These are phyloP conservation scores for Metschnikowia dekortorum DNA, from an alignment of 805 yeast species.

Conservation along the genomic window DNA sequence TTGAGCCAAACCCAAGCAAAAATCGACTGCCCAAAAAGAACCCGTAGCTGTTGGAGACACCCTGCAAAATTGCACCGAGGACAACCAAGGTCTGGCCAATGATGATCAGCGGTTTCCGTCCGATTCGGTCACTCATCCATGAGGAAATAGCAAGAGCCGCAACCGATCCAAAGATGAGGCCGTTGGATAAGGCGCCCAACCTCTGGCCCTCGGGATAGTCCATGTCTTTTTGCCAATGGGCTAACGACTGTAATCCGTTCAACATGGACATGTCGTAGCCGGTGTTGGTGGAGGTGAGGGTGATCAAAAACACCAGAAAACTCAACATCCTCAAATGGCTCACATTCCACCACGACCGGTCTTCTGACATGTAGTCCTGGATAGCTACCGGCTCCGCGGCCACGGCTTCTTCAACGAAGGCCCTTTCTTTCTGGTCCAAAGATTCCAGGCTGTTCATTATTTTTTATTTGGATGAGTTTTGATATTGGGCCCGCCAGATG, in stretches of 20 bases:
- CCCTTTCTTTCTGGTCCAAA: not conserved
- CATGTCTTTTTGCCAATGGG: slow-evolving; percentile 37
- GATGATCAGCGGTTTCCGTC: slow-evolving; percentile 35
- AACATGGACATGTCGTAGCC: slow-evolving; percentile 33
- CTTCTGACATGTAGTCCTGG: slow-evolving; percentile 13
- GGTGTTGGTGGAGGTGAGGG: slow-evolving; percentile 44
- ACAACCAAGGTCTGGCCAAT: slow-evolving; percentile 24
- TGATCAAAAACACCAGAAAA: slow-evolving; percentile 34
- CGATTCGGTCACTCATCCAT: slow-evolving; percentile 31
- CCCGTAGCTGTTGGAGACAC: slow-evolving; percentile 26
- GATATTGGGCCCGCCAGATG: too few relatives aligned
- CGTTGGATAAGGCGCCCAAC: slow-evolving; percentile 22
- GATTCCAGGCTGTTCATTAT: slow-evolving; percentile 1
- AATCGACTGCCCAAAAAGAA: slow-evolving; percentile 45
- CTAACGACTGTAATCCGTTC: slow-evolving; percentile 47
- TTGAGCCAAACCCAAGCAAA: slow-evolving; percentile 45
- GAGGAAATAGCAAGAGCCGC: slow-evolving; percentile 20
- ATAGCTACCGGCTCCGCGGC: slow-evolving; percentile 3
- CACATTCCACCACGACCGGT: slow-evolving; percentile 28
- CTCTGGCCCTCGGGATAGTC: slow-evolving; percentile 20
- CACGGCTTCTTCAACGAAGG: not conserved
- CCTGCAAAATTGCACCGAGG: slow-evolving; percentile 37
- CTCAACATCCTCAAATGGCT: slow-evolving; percentile 38
- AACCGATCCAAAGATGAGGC: slow-evolving; percentile 33
- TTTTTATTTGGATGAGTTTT: too few relatives aligned